Evolutionary conservation across 441 rosid genomes (phyloP).

Genomic region (Adansonia rubrostipa): DNA sequence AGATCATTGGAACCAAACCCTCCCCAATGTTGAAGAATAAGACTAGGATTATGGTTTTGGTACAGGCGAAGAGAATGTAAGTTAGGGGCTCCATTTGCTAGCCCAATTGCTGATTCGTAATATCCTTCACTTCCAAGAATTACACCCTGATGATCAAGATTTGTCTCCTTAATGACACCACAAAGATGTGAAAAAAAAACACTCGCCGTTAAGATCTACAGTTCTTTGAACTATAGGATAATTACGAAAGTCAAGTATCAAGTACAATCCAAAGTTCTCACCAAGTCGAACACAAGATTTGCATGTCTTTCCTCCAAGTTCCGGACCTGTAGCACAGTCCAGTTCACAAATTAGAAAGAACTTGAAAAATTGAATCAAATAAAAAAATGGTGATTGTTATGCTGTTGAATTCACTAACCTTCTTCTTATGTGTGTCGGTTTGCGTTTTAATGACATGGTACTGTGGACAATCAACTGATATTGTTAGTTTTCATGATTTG

Average conservation of each 20-base stretch:
- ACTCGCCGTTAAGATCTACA: neutral
- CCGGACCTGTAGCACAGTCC: conserved; percentile 39
- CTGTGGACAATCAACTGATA: conserved; percentile 35
- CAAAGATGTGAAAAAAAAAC: neutral
- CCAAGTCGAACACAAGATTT: conserved; percentile 46
- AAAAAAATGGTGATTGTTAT: neutral
- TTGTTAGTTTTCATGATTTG: neutral
- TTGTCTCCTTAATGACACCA: conserved; percentile 33
- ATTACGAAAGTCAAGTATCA: neutral
- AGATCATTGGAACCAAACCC: conserved; percentile 41
- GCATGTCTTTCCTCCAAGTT: conserved; percentile 46
- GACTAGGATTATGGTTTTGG: conserved; percentile 26
- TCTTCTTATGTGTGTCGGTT: conserved; percentile 50
- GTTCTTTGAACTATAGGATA: neutral
- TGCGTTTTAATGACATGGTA: conserved; percentile 51
- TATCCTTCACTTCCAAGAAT: conserved; percentile 48
- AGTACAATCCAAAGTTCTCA: conserved; percentile 27
- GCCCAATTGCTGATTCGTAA: conserved; percentile 41
- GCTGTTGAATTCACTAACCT: conserved; percentile 39
- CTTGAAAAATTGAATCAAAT: neutral
- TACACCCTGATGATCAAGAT: conserved; percentile 40
- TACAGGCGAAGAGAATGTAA: conserved; percentile 45
- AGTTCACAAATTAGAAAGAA: neutral
- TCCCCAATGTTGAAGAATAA: conserved; percentile 33
- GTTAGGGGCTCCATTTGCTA: conserved; percentile 42